Conservation (phyloP, 1,139 yeast genomes). For the Candida tetrigidarum region DNA sequence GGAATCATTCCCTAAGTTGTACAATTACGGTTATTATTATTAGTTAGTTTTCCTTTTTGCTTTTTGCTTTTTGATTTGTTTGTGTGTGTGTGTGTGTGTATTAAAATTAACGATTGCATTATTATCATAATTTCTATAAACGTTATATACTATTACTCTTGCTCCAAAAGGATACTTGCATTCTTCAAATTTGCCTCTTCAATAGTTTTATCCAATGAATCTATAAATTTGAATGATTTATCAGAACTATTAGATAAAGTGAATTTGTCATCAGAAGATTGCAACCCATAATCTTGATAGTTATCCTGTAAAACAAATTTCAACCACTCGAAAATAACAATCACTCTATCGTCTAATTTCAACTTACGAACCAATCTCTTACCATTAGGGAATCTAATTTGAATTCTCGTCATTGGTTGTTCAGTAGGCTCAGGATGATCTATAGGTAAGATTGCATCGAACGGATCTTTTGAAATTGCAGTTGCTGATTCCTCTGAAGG, state of each 20-base stretch:
- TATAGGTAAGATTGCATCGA: slow-evolving; percentile 49
- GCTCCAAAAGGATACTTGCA: slow-evolving; percentile 78
- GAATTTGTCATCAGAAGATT: slow-evolving; percentile 38
- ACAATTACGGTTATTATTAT: slow-evolving; percentile 3
- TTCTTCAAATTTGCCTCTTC: slow-evolving; percentile 79
- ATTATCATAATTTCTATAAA: slow-evolving; percentile 1
- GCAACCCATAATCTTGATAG: slow-evolving; percentile 49
- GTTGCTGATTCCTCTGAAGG: slow-evolving; percentile 4
- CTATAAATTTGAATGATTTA: slow-evolving; percentile 67
- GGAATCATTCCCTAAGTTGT: slow-evolving; percentile 26
- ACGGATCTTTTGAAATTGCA: slow-evolving; percentile 23
- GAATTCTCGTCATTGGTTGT: slow-evolving; percentile 73
- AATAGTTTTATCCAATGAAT: slow-evolving; percentile 61
- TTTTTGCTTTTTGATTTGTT: too few relatives aligned
- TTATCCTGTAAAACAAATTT: slow-evolving; percentile 63
- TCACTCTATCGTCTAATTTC: slow-evolving; percentile 56
- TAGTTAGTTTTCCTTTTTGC: too few relatives aligned
- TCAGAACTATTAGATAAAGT: slow-evolving; percentile 63
- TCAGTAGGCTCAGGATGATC: slow-evolving; percentile 63
- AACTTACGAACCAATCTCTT: slow-evolving; percentile 80
- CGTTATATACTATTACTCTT: slow-evolving; percentile 22
- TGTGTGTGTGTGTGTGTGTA: background rate
- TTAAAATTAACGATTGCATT: slow-evolving; percentile 1
- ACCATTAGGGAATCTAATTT: slow-evolving; percentile 87
- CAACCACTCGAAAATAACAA: slow-evolving; percentile 38